Evolutionary conservation across 768 basidiomycete species (phyloP).

Genomic region (Coprinellus micaceus): DNA sequence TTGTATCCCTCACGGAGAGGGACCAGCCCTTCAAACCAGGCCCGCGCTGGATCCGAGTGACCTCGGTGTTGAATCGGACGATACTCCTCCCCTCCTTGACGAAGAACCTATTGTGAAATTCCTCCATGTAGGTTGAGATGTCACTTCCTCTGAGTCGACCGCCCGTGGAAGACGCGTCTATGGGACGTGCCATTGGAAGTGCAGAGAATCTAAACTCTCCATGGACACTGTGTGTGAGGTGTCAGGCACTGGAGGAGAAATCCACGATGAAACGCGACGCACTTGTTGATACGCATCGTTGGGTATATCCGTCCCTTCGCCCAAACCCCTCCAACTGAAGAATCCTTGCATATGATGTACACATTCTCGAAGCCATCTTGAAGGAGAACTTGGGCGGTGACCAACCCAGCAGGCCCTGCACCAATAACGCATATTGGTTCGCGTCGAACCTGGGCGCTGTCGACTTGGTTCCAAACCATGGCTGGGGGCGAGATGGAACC

Average conservation of each 20-base stretch:
- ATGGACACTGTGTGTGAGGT: constrained; percentile 44
- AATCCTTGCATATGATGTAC: constrained; percentile 53
- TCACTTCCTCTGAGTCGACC: constrained; percentile 52
- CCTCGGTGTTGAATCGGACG: constrained; percentile 39
- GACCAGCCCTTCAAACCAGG: constrained; percentile 35
- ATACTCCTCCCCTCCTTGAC: constrained; percentile 20
- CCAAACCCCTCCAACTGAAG: constrained; percentile 58
- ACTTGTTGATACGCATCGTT: constrained; percentile 60
- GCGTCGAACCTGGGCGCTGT: not conserved
- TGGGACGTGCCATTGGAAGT: constrained; percentile 47
- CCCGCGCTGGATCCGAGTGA: constrained; percentile 41
- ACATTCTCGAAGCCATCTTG: constrained; percentile 56
- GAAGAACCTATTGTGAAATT: constrained; percentile 47
- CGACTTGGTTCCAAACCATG: not conserved
- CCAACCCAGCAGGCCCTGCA: constrained; percentile 54
- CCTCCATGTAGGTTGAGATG: constrained; percentile 54
- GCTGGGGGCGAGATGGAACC: too few species aligned
- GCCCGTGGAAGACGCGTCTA: constrained; percentile 29
- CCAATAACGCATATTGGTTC: constrained; percentile 49
- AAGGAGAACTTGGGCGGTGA: constrained; percentile 53
- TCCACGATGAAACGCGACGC: constrained; percentile 14
- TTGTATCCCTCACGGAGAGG: constrained; percentile 36
- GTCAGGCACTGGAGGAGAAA: not conserved
- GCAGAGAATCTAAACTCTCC: constrained; percentile 61
- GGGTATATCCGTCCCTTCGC: constrained; percentile 52